Evolutionary conservation across 108 stramenopile species (phyloP), one percentile per base, ranked within the genome.

Genomic region (Seminavis robusta): DNA sequence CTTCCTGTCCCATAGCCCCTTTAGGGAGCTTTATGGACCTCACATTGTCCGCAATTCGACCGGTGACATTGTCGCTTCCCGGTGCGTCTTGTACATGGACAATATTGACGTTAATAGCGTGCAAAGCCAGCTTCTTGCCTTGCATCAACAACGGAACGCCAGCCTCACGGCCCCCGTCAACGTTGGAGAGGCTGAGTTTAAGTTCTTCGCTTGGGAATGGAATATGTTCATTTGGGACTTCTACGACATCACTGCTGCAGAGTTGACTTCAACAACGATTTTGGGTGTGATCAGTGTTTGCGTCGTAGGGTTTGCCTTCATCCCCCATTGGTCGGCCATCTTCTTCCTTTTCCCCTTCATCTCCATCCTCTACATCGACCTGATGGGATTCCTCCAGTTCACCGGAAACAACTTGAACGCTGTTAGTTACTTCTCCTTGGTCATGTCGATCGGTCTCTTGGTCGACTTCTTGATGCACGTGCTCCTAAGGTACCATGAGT

Each of bases 341-440:
- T 45, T 69, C 41, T 69, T 63, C 23, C 34, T 60, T 1, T 30
- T 10, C 13, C 59, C 59, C n/a, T 23, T 52, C 25, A 62, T 62
- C 33, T 37, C 46, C 13, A 41, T 62, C 16, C 28, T 62, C 16
- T 62, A 62, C 33, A n/a, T 60, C 13, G 52, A 54, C n/a, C 36
- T 56, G 8, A 9, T 65, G 2, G 63, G 44, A 4, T 13, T 56
- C 31, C 23, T 62, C 9, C 46, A 55, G 31, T 13, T 54, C 3
- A n/a, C 49, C 20, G 58, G 58, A n/a, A 13, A 56, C 21, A n/a
- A 21, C 4, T 9, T 62, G 11, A 55, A 55, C 27, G 32, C 61
- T 27, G 73, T 69, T 10, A 56, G 47, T 30, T 69, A 64, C 63
- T 65, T 69, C 17, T 41, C 65, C 24, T 39, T 69, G 8, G 36